Percentiles rank a stretch among this genome's conserved stretches.
Conservation (phyloP, 495 filamentous ascomycete species). For the Elasticomyces elasticus region DNA sequence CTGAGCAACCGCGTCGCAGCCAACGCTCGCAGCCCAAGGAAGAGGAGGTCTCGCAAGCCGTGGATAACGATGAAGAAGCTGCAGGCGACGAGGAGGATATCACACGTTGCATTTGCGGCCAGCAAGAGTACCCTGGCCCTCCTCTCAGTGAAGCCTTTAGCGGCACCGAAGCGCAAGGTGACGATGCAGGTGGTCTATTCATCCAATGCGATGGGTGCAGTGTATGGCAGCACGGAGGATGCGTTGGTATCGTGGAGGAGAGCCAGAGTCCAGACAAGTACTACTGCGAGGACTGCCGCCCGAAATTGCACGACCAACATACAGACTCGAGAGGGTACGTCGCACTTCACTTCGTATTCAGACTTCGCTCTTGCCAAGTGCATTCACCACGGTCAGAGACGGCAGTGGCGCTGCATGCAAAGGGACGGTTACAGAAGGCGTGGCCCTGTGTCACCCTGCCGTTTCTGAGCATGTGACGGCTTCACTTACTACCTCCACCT, state of each 20-base stretch:
- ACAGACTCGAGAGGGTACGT: conserved; percentile 78
- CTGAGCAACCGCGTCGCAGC: conserved; percentile 60
- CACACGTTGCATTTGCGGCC: conserved; percentile 88
- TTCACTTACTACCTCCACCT: neutral
- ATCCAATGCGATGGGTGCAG: conserved; percentile 97
- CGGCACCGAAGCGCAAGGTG: conserved; percentile 54
- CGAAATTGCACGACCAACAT: conserved; percentile 77
- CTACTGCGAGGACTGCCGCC: conserved; percentile 89
- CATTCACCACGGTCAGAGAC: neutral
- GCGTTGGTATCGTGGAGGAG: conserved; percentile 93
- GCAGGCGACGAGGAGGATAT: conserved; percentile 80
- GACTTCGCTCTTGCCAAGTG: neutral
- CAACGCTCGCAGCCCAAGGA: conserved; percentile 58
- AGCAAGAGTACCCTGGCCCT: conserved; percentile 88
- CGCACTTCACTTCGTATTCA: neutral
- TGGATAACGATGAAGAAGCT: conserved; percentile 51
- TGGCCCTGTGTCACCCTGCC: neutral
- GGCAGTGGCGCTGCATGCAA: neutral
- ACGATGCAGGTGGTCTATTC: conserved; percentile 88
- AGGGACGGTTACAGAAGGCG: conserved; percentile 1
- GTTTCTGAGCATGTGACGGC: neutral
- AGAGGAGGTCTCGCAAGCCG: conserved; percentile 43
- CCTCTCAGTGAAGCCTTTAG: conserved; percentile 40
- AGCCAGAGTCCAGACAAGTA: conserved; percentile 90
- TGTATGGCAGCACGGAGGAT: conserved; percentile 98